These are phyloP conservation scores for Alternaria solani DNA, from an alignment of 2,329 filamentous ascomycete species.

Conservation along the genomic window DNA sequence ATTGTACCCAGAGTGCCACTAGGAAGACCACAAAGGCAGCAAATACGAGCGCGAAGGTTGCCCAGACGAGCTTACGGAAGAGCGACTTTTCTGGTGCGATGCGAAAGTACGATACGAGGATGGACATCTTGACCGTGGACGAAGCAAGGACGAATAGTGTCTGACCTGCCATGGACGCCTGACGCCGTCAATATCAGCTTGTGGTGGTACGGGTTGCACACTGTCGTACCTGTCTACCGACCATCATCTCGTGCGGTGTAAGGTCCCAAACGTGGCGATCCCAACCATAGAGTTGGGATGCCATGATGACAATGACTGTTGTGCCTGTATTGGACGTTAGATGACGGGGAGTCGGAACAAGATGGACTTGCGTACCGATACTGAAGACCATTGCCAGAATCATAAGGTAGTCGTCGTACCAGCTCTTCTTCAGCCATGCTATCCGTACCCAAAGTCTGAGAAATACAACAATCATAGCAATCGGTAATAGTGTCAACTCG, in stretches of 20 bases:
- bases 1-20: conserved; percentile 50
- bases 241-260: conserved; percentile 37
- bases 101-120: conserved; percentile 51
- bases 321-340: conserved; percentile 5
- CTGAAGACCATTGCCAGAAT: conserved; percentile 44
- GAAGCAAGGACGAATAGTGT: conserved; percentile 51
- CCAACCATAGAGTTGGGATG: conserved; percentile 50
- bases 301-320: conserved; percentile 25
- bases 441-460: conserved; percentile 48
- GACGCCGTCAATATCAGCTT: conserved; percentile 29
- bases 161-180: conserved; percentile 51
- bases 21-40: conserved; percentile 48
- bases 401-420: conserved; percentile 53
- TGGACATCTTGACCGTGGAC: conserved; percentile 50
- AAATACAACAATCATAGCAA: conserved; percentile 48
- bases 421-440: conserved; percentile 48
- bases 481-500: conserved; percentile 47
- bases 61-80: conserved; percentile 50
- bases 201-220: conserved; percentile 26
- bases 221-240: conserved; percentile 44
- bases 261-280: conserved; percentile 51
- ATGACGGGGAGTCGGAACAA: background rate
- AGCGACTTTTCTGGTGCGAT: conserved; percentile 51
- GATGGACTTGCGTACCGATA: conserved; percentile 9
- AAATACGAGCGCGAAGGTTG: conserved; percentile 45